phyloP scores from a whole-genome alignment of 202 grass and related monocot species.

The Sporobolus alterniflorus region DNA sequence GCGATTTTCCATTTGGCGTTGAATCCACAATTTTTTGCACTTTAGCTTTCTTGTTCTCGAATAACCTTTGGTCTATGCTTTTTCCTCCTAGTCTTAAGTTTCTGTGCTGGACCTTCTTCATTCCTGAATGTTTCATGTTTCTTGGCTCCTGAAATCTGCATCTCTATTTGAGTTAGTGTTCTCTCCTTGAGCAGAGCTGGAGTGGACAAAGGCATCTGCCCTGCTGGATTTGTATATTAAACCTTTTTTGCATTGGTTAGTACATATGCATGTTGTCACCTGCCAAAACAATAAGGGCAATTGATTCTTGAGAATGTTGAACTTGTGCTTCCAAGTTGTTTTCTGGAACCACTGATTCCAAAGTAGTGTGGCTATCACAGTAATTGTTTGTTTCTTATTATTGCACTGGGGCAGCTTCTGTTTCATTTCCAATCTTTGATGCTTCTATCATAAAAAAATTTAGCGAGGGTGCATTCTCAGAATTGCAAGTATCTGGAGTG shows the following conservation, averaged over 20 bases:
- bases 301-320: conserved; percentile 20
- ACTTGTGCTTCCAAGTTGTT: conserved; percentile 18
- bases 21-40: conserved; percentile 37
- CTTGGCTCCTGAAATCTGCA: conserved; percentile 8
- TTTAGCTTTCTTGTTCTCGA: conserved; percentile 43
- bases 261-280: conserved; percentile 30
- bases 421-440: conserved; percentile 12
- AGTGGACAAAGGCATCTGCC: conserved; percentile 22
- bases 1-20: conserved; percentile 33
- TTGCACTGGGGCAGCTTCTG: conserved; percentile 8
- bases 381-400: neutral
- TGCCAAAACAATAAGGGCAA: neutral
- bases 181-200: conserved; percentile 28
- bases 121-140: conserved; percentile 18
- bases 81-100: conserved; percentile 51
- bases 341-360: conserved; percentile 20
- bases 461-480: conserved; percentile 14
- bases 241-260: conserved; percentile 17
- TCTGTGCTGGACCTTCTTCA: conserved; percentile 34
- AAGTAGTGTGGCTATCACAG: neutral
- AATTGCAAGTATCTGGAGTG: conserved; percentile 29
- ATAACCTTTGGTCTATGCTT: conserved; percentile 76
- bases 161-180: conserved; percentile 44
- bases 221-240: conserved; percentile 28
- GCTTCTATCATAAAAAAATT: conserved; percentile 9